Conservation (phyloP, 345 rosid species). For the Ricinus communis region DNA sequence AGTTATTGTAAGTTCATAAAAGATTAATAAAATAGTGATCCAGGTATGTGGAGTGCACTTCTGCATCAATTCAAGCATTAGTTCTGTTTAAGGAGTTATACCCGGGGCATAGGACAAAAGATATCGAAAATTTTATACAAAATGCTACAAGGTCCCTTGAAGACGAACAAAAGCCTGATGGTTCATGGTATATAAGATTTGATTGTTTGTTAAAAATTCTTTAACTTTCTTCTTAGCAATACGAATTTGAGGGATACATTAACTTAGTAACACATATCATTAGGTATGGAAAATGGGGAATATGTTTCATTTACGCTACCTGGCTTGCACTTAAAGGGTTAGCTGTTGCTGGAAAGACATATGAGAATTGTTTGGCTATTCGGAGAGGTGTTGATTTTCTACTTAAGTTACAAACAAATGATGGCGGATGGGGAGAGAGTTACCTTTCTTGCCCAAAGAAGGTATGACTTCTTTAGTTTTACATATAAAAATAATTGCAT, state of each 20-base stretch:
- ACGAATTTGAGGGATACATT: too few relatives aligned
- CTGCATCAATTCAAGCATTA: conserved; percentile 21
- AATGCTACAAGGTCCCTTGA: conserved; percentile 18
- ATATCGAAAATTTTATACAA: conserved; percentile 15
- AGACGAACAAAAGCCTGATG: conserved; percentile 20
- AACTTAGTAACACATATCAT: too few relatives aligned
- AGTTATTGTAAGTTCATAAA: too few relatives aligned
- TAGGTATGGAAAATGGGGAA: conserved; percentile 34
- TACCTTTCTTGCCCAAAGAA: conserved; percentile 27
- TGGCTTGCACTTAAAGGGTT: conserved; percentile 25
- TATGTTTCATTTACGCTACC: conserved; percentile 24
- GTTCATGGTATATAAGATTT: conserved; percentile 26
- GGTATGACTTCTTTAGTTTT: not conserved
- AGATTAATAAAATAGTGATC: not conserved
- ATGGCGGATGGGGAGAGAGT: conserved; percentile 33
- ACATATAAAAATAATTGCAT: not conserved
- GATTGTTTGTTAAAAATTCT: too few relatives aligned
- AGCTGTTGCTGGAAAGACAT: conserved; percentile 27
- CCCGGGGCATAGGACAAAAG: conserved; percentile 26
- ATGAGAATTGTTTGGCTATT: conserved; percentile 5
- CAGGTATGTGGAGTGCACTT: conserved; percentile 30
- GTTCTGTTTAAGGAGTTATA: conserved; percentile 15
- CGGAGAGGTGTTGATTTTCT: conserved; percentile 23
- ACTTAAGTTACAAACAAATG: conserved; percentile 11
- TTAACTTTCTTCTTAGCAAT: too few relatives aligned